Evolutionary conservation across 2,329 filamentous ascomycete genomes (phyloP), one percentile per base, ranked within the genome.

Genomic region (Trichoderma harzianum): DNA sequence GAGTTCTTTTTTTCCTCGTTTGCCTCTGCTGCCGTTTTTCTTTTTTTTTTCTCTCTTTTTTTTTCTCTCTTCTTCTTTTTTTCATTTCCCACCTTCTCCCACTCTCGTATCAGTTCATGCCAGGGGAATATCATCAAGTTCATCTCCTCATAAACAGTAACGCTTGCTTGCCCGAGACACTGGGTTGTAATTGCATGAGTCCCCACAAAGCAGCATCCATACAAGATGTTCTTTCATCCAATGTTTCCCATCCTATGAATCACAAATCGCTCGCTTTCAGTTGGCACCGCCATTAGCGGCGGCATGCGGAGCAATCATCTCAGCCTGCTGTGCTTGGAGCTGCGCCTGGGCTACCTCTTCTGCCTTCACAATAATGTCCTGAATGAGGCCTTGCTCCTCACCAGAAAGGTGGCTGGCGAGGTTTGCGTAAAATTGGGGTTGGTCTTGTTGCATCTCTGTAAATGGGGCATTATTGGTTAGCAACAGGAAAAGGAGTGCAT

Each of bases 351-450:
- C 83, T 67, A 84, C 81, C 75, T 85, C 83, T 67, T 85, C 81
- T 2, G 83, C 83, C 76, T 87, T 87, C 70, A 92, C 93, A 81
- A 97, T 89, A 70, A 95, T 93, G 26, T 86, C 88, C 80, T 97
- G 91, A 74, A 98, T 88, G 63, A 97, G 87, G 74, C 88, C 88
- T 80, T 96, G 93, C 79, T 98, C 95, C 64, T 96, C 93, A 0
- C 90, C 86, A 47, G 89, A 90, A 53, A 98, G 88, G 73, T 93
- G 92, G 76, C 91, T 90, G 26, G 93, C 94, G 72, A 99, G 86
- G 72, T 87, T 91, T 57, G 91, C 86, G 80, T 98, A 99, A 76
- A 97, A 91, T 76, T 95, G 92, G 18, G 95, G 95, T 78, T 98
- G 94, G 77, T 95, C 92, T 83, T 92, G 91, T 88, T 98, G 94